Conservation (phyloP, 352 stramenopile genomes). For the Saprolegnia diclina region DNA sequence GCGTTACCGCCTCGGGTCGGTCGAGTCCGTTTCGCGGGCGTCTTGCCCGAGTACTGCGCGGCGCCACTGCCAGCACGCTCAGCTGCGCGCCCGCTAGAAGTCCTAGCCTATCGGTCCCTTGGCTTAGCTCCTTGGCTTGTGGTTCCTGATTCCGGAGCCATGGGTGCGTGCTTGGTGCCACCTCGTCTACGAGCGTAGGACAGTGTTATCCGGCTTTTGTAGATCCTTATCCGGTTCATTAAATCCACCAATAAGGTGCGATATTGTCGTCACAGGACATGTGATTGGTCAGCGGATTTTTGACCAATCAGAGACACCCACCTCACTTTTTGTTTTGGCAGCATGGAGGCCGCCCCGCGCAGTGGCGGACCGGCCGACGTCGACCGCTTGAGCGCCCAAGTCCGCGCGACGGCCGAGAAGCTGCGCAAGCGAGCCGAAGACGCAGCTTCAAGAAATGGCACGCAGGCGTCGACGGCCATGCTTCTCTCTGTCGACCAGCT, state of each 20-base stretch:
- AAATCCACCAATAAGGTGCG: background rate
- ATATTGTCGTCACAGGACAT: background rate
- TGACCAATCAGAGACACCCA: constrained; percentile 9
- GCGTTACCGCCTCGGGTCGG: no score
- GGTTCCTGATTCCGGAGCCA: no score
- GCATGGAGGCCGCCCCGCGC: background rate
- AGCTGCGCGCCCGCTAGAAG: no score
- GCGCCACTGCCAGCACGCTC: no score
- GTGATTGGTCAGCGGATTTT: background rate
- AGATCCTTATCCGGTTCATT: background rate
- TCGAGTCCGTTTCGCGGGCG: no score
- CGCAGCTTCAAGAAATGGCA: constrained; percentile 9
- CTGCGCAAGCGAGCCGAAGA: constrained; percentile 22
- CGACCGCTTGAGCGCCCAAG: constrained; percentile 19
- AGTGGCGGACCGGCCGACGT: constrained; percentile 1
- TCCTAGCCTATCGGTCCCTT: no score
- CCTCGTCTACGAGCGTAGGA: no score
- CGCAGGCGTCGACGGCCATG: constrained; percentile 12
- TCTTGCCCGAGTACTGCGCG: no score
- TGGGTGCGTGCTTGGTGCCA: no score
- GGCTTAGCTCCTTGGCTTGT: no score
- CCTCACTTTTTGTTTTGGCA: constrained; percentile 6
- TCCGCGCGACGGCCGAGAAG: constrained; percentile 23
- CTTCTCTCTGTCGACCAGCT: constrained; percentile 18
- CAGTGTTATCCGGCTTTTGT: background rate